phyloP scores from a whole-genome alignment of 2,329 filamentous ascomycete genomes.

The Tolypocladium ovalisporum region DNA sequence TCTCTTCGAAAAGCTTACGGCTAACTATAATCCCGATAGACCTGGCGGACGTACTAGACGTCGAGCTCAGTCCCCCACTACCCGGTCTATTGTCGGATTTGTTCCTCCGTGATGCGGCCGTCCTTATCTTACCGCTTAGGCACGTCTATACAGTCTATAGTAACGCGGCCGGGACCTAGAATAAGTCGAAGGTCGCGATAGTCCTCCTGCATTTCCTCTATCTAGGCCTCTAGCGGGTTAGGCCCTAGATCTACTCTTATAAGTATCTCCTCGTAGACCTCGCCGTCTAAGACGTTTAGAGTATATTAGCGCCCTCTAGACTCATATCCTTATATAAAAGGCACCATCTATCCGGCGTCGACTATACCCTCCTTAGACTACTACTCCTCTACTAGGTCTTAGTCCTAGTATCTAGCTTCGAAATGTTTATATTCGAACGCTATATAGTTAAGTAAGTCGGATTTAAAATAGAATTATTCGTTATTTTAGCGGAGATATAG shows the following conservation, averaged over 20 bases:
- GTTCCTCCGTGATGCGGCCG: not conserved
- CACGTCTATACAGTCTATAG: not conserved
- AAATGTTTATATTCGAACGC: not conserved
- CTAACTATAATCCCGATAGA: constrained; percentile 21
- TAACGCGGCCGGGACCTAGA: constrained; percentile 6
- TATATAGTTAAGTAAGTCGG: not conserved
- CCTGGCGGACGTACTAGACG: constrained; percentile 8
- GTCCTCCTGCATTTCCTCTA: constrained; percentile 14
- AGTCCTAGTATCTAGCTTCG: not conserved
- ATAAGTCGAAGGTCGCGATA: constrained; percentile 11
- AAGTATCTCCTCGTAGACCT: not conserved
- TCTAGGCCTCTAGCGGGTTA: constrained; percentile 7
- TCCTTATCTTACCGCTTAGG: not conserved
- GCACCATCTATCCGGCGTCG: not conserved
- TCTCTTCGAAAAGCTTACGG: constrained; percentile 18
- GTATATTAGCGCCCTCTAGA: not conserved
- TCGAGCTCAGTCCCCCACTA: constrained; percentile 6
- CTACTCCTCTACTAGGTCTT: not conserved
- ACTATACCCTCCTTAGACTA: not conserved
- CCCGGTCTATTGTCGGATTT: not conserved
- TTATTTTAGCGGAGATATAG: constrained; percentile 11
- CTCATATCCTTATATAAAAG: not conserved
- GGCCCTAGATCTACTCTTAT: not conserved
- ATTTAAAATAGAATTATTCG: constrained; percentile 5
- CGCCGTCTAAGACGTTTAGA: not conserved